phyloP scores from a whole-genome alignment of 176 grass and related monocot species.

The Aegilops tauschii region DNA sequence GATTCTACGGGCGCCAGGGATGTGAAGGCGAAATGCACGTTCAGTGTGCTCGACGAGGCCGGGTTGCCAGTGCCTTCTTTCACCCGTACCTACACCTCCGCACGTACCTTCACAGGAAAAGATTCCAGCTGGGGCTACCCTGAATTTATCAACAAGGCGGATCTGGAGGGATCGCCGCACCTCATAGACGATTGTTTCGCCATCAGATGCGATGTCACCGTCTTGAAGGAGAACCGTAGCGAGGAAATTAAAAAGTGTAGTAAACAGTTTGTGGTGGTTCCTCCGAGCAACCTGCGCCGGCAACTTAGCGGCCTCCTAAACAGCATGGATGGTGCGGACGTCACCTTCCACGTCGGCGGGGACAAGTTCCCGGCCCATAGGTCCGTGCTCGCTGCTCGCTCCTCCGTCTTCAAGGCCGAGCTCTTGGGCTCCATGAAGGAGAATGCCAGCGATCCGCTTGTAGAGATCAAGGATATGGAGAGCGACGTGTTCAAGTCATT shows the following conservation, averaged over 20 bases:
- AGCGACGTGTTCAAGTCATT: neutral
- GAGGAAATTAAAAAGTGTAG: neutral
- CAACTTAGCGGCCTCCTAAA: neutral
- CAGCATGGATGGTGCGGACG: neutral
- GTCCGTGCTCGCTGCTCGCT: neutral
- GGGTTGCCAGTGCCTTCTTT: neutral
- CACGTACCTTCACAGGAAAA: neutral
- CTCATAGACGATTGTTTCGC: neutral
- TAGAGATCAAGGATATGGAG: neutral
- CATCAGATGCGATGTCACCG: neutral
- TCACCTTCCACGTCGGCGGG: neutral
- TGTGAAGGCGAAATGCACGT: neutral
- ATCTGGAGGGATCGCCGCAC: neutral
- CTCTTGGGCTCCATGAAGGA: neutral
- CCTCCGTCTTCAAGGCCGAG: neutral
- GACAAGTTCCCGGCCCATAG: neutral
- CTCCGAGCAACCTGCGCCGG: neutral
- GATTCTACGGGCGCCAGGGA: neutral
- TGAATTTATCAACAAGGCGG: neutral
- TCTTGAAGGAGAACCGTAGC: neutral
- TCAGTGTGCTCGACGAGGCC: neutral
- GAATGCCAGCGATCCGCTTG: neutral
- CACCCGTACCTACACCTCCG: neutral
- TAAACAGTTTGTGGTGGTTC: neutral
- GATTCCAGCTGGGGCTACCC: accelerated